Percentiles rank a stretch among this genome's conserved stretches.
phyloP scores from a whole-genome alignment of 805 yeast genomes.

The Lipomyces sp. region DNA sequence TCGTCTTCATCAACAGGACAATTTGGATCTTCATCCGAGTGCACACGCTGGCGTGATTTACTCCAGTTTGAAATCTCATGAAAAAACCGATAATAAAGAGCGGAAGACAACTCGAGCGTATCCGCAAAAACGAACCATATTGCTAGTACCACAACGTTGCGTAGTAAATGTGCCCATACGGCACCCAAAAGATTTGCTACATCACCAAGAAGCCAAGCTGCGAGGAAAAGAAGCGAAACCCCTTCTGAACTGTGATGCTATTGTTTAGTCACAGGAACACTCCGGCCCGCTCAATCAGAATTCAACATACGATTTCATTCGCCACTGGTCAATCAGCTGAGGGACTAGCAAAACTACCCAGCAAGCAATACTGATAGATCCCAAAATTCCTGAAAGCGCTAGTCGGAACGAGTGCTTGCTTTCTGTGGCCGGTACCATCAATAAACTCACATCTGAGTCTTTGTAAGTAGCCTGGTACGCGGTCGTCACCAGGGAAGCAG shows the following conservation, averaged over 20 bases:
- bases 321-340: conserved; percentile 80
- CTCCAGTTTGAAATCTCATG: not conserved
- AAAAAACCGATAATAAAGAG: conserved; percentile 56
- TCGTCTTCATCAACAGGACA: conserved; percentile 11
- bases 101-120: conserved; percentile 59
- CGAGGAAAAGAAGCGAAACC: conserved; percentile 67
- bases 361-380: conserved; percentile 73
- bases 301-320: conserved; percentile 53
- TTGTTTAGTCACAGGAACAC: not conserved
- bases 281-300: not conserved
- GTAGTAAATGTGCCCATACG: conserved; percentile 69
- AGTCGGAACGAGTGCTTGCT: conserved; percentile 9
- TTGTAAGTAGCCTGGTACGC: not conserved
- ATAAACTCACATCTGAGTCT: not conserved
- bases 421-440: not conserved
- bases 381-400: conserved; percentile 48
- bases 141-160: conserved; percentile 71
- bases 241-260: conserved; percentile 66
- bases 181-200: conserved; percentile 69
- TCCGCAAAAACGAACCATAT: conserved; percentile 80
- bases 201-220: conserved; percentile 76
- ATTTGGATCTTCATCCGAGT: not conserved
- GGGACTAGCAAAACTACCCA: conserved; percentile 80
- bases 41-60: not conserved
- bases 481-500: not conserved